Evolutionary conservation across 164 flowering plant genomes (phyloP), one percentile per base, ranked within the genome.

Genomic region (Santalum album): DNA sequence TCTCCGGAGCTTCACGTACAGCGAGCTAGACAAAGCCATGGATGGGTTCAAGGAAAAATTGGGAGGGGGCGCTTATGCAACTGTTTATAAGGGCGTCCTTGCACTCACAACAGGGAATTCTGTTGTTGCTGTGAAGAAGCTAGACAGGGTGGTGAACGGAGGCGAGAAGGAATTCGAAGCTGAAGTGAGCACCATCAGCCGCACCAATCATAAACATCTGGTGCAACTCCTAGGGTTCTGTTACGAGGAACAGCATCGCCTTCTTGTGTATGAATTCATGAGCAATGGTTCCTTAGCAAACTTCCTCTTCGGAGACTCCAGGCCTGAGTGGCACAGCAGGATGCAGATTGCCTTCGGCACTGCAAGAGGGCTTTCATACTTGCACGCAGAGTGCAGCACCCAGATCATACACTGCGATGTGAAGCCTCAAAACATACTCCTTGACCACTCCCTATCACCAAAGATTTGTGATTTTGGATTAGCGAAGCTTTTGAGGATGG

Each of bases 221-320:
- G 66, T 64, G 11, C 66, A 14, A n/a, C 47, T 67, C 35, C 48
- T 64, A 14, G 74, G 70, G 25, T 66, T 58, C 32, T 70, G 74
- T 29, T 24, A 66, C 11, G 70, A 66, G 46, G 70, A 59, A 6
- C 32, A 44, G 7, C 57, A 70, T 21, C 42, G 68, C n/a, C 47
- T 64, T 14, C 39, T 60, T 22, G 58, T 66, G 1, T 60, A 66
- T 11, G 61, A 66, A 36, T 66, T 58, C 54, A 32, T 64, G 49
- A 39, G 58, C 39, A 64, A 64, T 24, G 68, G 63, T 1, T 26
- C 58, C 25, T 52, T 66, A 11, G 65, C 65, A 18, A 51, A 12
- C 43, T 56, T 49, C 20, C 61, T 60, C 3, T 65, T 65, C 20
- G 44, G 57, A 2, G 18, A 12, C 22, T 12, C 35, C 2, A 65